Percentiles rank a stretch among this genome's conserved stretches.
Evolutionary conservation across 2,329 filamentous ascomycete genomes (phyloP).

Genomic region (Pseudonectria foliicola): DNA sequence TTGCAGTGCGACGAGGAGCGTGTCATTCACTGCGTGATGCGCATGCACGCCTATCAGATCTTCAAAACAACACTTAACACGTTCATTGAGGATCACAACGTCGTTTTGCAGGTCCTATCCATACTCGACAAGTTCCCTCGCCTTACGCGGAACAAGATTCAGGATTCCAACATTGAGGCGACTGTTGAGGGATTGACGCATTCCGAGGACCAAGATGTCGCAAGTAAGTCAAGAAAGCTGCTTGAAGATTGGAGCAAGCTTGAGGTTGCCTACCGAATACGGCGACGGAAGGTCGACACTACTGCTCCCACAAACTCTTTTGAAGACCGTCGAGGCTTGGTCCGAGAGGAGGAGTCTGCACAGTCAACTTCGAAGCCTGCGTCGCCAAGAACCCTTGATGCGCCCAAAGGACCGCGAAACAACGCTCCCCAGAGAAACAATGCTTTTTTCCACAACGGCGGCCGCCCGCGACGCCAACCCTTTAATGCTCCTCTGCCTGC

Average conservation of each 20-base stretch:
- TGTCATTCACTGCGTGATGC: constrained; percentile 80
- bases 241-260: constrained; percentile 83
- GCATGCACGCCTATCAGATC: constrained; percentile 96
- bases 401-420: constrained; percentile 54
- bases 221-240: constrained; percentile 61
- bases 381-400: constrained; percentile 40
- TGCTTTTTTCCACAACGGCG: constrained; percentile 41
- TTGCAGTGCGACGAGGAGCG: constrained; percentile 80
- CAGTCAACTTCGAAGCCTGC: constrained; percentile 33
- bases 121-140: constrained; percentile 85
- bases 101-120: constrained; percentile 81
- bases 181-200: constrained; percentile 62
- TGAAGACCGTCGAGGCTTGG: constrained; percentile 52
- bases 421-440: constrained; percentile 48
- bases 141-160: constrained; percentile 92
- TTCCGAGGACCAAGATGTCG: constrained; percentile 68
- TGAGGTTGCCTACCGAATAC: constrained; percentile 87
- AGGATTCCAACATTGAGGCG: constrained; percentile 88
- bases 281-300: constrained; percentile 77
- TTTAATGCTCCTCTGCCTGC: constrained; percentile 55
- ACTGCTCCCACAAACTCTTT: constrained; percentile 52
- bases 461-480: constrained; percentile 47
- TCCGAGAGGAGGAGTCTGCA: constrained; percentile 33
- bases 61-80: constrained; percentile 78
- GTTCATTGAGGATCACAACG: constrained; percentile 84